Conservation (phyloP, 78 protist genomes). For the Dictyostelium citrinum region DNA sequence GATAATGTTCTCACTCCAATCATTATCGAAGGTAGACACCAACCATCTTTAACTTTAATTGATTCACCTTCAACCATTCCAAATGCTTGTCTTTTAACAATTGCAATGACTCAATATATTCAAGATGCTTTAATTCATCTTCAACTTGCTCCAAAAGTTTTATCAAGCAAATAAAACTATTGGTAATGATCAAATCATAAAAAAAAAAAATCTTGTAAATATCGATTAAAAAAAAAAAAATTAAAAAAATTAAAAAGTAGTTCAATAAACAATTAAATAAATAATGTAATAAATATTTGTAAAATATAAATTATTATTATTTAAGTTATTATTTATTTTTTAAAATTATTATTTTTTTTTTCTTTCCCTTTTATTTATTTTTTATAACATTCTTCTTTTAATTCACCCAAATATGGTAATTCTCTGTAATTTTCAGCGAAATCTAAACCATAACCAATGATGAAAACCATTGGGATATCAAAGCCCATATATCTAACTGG, state of each 20-base stretch:
- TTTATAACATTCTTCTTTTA: constrained; percentile 68
- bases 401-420: constrained; percentile 71
- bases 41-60: neutral
- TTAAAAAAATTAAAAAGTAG: neutral
- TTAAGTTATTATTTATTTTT: neutral
- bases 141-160: neutral
- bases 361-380: neutral
- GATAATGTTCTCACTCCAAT: neutral
- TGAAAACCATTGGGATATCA: constrained; percentile 76
- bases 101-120: constrained; percentile 46
- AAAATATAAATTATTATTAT: neutral
- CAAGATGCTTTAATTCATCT: constrained; percentile 30
- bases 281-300: neutral
- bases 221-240: neutral
- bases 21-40: neutral
- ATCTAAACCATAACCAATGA: constrained; percentile 78
- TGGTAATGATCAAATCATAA: neutral
- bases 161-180: neutral
- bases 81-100: neutral
- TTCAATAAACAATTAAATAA: neutral
- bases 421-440: constrained; percentile 76
- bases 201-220: neutral
- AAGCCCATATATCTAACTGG: constrained; percentile 66
- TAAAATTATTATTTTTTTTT: neutral
- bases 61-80: constrained; percentile 10